Evolutionary conservation across 1,284 basidiomycete genomes (phyloP).

Genomic region (Cryptococcus maquisensis): DNA sequence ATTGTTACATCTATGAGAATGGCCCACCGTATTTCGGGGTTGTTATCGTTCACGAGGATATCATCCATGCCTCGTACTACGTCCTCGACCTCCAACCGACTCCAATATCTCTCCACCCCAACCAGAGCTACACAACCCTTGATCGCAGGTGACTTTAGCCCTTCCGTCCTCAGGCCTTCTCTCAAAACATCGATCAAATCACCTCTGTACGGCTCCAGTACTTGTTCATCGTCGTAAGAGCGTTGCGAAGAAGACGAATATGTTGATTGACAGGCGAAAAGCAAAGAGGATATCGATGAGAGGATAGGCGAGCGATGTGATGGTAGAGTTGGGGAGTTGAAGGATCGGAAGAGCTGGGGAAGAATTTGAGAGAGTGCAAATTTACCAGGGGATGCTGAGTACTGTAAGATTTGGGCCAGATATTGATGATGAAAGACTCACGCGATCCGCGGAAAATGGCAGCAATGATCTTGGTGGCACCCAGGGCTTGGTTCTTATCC

Average conservation of each 20-base stretch:
- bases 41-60: constrained; percentile 57
- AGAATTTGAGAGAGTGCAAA: constrained; percentile 65
- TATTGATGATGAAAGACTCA: constrained; percentile 48
- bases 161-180: constrained; percentile 40
- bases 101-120: constrained; percentile 61
- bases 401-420: too few relatives aligned
- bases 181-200: constrained; percentile 54
- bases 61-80: constrained; percentile 73
- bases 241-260: constrained; percentile 30
- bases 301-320: constrained; percentile 70
- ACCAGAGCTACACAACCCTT: constrained; percentile 60
- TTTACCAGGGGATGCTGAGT: constrained; percentile 63
- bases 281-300: constrained; percentile 53
- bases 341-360: constrained; percentile 69
- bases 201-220: constrained; percentile 66
- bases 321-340: constrained; percentile 70
- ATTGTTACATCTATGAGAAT: constrained; percentile 44
- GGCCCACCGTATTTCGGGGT: constrained; percentile 53
- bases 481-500: constrained; percentile 83
- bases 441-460: constrained; percentile 70
- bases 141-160: constrained; percentile 58
- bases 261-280: constrained; percentile 42
- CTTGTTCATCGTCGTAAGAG: constrained; percentile 41
- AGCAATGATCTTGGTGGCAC: constrained; percentile 74
- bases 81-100: constrained; percentile 69